Evolutionary conservation across 352 stramenopile genomes (phyloP).

Genomic region (Albugo laibachii): DNA sequence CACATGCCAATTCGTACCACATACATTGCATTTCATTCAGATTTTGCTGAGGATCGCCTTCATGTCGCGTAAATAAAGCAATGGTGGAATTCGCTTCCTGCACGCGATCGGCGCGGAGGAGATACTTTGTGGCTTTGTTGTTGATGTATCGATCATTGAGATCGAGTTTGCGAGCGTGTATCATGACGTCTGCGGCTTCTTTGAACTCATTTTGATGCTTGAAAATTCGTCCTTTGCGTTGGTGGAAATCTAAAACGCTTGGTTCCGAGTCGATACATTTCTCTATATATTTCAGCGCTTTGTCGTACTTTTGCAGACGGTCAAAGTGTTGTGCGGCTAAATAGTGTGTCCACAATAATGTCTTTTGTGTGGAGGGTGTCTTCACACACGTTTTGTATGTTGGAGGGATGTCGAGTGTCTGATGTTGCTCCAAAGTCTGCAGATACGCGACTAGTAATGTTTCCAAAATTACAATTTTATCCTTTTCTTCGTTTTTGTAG

Average conservation of each 20-base stretch:
- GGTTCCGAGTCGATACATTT: constrained; percentile 86
- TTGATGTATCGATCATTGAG: constrained; percentile 97
- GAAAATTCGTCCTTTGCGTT: constrained; percentile 85
- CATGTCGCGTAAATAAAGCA: constrained; percentile 91
- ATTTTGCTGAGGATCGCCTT: constrained; percentile 92
- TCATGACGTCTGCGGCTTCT: constrained; percentile 81
- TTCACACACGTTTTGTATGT: constrained; percentile 10
- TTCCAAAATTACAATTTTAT: constrained; percentile 27
- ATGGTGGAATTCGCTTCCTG: constrained; percentile 87
- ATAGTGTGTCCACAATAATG: constrained; percentile 84
- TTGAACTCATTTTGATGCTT: constrained; percentile 86
- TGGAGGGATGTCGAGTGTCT: constrained; percentile 15
- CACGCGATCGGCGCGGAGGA: constrained; percentile 85
- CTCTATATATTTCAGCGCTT: constrained; percentile 82
- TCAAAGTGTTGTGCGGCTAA: constrained; percentile 86
- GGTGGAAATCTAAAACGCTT: constrained; percentile 85
- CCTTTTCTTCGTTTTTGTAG: constrained; percentile 45
- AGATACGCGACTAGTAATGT: constrained; percentile 70
- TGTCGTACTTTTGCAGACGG: constrained; percentile 59
- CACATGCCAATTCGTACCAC: constrained; percentile 94
- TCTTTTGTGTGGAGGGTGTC: constrained; percentile 11
- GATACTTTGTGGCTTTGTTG: constrained; percentile 95
- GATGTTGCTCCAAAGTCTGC: constrained; percentile 38
- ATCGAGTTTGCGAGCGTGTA: constrained; percentile 86
- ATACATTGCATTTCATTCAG: constrained; percentile 98